Conservation (phyloP, 495 filamentous ascomycete genomes). For the Penicillium pancosmium region DNA sequence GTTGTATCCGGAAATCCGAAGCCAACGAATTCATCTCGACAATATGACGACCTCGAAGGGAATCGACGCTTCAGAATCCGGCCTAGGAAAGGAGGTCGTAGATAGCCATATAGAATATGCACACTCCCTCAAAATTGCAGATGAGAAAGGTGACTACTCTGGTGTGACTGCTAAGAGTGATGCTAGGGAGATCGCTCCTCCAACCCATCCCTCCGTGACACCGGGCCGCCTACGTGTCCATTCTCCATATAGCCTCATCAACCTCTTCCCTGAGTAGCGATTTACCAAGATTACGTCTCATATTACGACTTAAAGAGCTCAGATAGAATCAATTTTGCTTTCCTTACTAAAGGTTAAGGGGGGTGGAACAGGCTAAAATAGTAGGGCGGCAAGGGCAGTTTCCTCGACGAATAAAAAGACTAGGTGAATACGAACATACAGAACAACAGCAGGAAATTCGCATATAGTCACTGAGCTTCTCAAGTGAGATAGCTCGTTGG, state of each 20-base stretch:
- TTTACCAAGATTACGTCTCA: not conserved
- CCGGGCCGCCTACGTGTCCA: not conserved
- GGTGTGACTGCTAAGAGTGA: slow-evolving; percentile 14
- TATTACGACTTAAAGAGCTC: not conserved
- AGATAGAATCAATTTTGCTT: not conserved
- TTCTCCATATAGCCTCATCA: not conserved
- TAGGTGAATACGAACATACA: not conserved
- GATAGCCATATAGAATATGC: slow-evolving; percentile 4
- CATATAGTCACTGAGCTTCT: not conserved
- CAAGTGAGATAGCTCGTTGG: not conserved
- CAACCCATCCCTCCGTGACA: slow-evolving; percentile 5
- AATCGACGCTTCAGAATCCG: slow-evolving; percentile 4
- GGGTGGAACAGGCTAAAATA: not conserved
- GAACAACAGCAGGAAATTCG: not conserved
- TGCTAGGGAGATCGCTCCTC: slow-evolving; percentile 20
- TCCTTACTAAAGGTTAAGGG: not conserved
- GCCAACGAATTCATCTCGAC: not conserved
- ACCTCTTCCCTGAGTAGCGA: not conserved
- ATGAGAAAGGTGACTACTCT: slow-evolving; percentile 13
- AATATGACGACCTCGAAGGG: slow-evolving; percentile 3
- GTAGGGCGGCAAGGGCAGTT: not conserved
- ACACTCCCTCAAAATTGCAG: not conserved
- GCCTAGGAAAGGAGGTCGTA: slow-evolving; percentile 1
- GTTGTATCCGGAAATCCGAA: not conserved
- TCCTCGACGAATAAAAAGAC: not conserved